Base-by-base conservation (phyloP, 164 flowering plant species). In the Santalum album region DNA sequence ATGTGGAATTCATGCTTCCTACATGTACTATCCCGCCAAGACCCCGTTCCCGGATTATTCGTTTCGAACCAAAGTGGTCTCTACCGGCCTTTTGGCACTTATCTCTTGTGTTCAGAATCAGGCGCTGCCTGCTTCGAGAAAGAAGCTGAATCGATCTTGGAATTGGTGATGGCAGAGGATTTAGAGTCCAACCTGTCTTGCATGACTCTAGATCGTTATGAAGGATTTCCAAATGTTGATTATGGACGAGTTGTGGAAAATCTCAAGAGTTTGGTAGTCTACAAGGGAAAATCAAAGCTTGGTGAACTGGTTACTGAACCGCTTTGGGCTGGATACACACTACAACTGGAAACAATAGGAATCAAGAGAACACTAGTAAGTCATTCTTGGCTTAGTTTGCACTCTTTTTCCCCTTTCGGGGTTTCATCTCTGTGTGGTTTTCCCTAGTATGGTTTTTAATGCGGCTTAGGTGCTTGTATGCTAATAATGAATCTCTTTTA, bases 61-160 rank as follows among this genome's bases (percentile, higher is more conserved):
- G 17, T 49, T 19, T 25, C 61, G 32, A 49, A 40, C 1, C 35
- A 25, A 40, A 7, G 46, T 7, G 34, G 23, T 17, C 17, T 1
- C 34, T 75, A 76, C 65, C 54, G 61, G 55, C 77, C 84, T 19
- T 79, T 74, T 53, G 84, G 84, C 17, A 65, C 73, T 40, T 76
- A 44, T 48, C 65, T 79, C 12, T 43, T 74, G 20, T 70, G 77
- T 44, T 72, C 74, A 44, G 65, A 56, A 49, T 54, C 58, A 0
- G 77, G 72, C 25, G 55, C 61, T 58, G 52, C 76, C 22, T 69
- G 74, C 54, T 48, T 71, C 27, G 75, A 72, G 34, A n/a, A n/a
- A 3, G 63, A 71, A 51, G 64, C 77, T 12, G 71, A 72, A 9
- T 57, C 65, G 7, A 34, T 68, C 45, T 45, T 57, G 40, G 34